A percentile compares a stretch with the other conserved stretches of the same genome.
phyloP scores from a whole-genome alignment of 257 asterid genomes.

The Craterostigma plantagineum region DNA sequence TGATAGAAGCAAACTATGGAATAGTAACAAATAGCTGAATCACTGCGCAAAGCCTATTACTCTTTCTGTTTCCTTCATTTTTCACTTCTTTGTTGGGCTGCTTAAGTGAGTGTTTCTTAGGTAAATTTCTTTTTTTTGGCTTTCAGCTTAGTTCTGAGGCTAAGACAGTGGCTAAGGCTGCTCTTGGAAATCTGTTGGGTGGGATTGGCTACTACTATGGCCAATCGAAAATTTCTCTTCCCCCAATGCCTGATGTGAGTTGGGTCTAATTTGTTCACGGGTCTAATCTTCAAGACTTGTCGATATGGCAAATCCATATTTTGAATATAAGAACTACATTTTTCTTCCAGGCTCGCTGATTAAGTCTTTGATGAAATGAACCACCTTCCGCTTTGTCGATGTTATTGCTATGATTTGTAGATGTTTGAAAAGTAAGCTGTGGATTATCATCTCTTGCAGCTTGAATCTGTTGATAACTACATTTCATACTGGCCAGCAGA shows the following conservation, averaged over 20 bases:
- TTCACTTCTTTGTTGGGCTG: too few species aligned
- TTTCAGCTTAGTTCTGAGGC: slow-evolving; percentile 62
- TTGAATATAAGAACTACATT: neutral
- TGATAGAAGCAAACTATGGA: too few species aligned
- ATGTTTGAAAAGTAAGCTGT: neutral
- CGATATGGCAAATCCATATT: slow-evolving; percentile 7
- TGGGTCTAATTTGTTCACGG: slow-evolving; percentile 7
- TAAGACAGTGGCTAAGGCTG: slow-evolving; percentile 55
- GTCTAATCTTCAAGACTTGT: slow-evolving; percentile 4
- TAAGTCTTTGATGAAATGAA: neutral
- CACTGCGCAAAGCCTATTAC: too few species aligned
- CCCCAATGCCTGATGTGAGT: slow-evolving; percentile 48
- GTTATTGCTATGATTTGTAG: too few species aligned
- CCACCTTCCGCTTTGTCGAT: neutral
- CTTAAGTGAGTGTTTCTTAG: too few species aligned
- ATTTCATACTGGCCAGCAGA: slow-evolving; percentile 93
- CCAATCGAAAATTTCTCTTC: slow-evolving; percentile 72
- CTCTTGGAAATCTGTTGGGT: slow-evolving; percentile 84
- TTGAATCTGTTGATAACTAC: slow-evolving; percentile 28
- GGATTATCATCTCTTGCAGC: slow-evolving; percentile 42
- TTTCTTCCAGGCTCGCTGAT: too few species aligned
- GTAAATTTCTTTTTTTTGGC: neutral
- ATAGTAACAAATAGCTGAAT: too few species aligned
- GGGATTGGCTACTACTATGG: slow-evolving; percentile 95
- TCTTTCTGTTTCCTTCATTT: too few species aligned